Base-by-base conservation (phyloP, 208 protist genomes). In the Angomonas deanei region DNA sequence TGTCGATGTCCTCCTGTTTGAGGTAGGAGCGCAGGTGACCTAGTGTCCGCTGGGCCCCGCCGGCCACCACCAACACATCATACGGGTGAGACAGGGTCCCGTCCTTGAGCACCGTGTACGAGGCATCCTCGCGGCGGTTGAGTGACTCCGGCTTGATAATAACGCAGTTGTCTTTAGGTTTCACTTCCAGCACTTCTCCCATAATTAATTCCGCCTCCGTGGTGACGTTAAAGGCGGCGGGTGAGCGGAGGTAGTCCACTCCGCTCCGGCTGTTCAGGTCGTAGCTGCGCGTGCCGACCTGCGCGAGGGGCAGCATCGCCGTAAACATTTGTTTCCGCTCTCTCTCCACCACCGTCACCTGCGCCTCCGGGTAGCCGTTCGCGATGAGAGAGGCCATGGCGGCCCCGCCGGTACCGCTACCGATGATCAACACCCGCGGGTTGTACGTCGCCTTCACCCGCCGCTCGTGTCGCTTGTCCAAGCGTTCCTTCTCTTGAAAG, bases 201-300 rank as follows among this genome's bases (percentile, higher is more conserved):
- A 62, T 66, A 1, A 95, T 79, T 4, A 95, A 74, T 15, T 74
- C 50, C 17, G 89, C 86, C 24, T 90, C 82, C 3, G 84, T 75
- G 21, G 85, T 88, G 6, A 95, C 73, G 68, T 91, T 92, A 82
- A 86, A 92, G 46, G 84, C 71, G 15, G 76, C 75, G 0, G 86
- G 80, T 0, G 89, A 89, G 47, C 78, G 80, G 38, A 92, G 53
- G 4, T 79, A 68, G 61, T 95, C 84, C 1, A 86, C 39, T 39
- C 74, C 84, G 26, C 86, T 80, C 1, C 82, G 82, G 13, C 82
- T 90, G 62, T 82, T 85, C 2, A 93, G 49, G 66, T 95, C 89
- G 70, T 95, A 95, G 75, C 89, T 95, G 31, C 89, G 80, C 71
- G 92, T 83, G 0, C 89, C 89, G 10, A 91, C 89, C 54, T 89